Evolutionary conservation across 108 stramenopile genomes (phyloP).

Genomic region (Conticribra guillardii): DNA sequence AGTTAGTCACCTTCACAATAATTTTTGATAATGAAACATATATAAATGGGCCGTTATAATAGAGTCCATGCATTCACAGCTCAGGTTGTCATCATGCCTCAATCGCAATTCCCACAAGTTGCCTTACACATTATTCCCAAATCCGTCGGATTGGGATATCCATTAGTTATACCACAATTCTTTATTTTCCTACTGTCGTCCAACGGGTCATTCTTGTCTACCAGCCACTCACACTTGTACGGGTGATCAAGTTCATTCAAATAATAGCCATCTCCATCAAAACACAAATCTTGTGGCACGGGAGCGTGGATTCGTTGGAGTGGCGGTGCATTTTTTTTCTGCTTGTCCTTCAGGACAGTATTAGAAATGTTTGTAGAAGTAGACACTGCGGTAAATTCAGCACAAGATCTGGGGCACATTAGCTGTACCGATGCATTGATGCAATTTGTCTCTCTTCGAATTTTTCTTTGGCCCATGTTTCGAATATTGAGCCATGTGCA

Average conservation of each 20-base stretch:
- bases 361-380: not conserved
- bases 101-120: slow-evolving; percentile 45
- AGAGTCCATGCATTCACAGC: no score
- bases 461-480: not conserved
- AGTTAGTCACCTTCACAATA: no score
- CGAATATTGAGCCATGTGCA: slow-evolving; percentile 31
- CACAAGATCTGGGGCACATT: slow-evolving; percentile 14
- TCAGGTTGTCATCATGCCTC: no score
- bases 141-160: slow-evolving; percentile 23
- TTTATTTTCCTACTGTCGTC: slow-evolving; percentile 25
- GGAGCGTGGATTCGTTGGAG: not conserved
- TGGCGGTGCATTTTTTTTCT: not conserved
- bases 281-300: slow-evolving; percentile 26
- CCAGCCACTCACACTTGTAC: slow-evolving; percentile 39
- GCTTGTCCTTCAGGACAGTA: not conserved
- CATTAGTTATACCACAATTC: slow-evolving; percentile 28
- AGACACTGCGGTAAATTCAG: slow-evolving; percentile 1
- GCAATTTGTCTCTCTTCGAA: slow-evolving; percentile 27
- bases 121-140: slow-evolving; percentile 42
- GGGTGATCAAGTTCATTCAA: slow-evolving; percentile 34
- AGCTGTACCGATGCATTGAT: not conserved
- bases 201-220: slow-evolving; percentile 5
- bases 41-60: no score
- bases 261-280: slow-evolving; percentile 33
- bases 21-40: no score